Evolutionary conservation across 2,329 filamentous ascomycete species (phyloP), one percentile per base, ranked within the genome.

Genomic region (Aspergillus eucalypticola): DNA sequence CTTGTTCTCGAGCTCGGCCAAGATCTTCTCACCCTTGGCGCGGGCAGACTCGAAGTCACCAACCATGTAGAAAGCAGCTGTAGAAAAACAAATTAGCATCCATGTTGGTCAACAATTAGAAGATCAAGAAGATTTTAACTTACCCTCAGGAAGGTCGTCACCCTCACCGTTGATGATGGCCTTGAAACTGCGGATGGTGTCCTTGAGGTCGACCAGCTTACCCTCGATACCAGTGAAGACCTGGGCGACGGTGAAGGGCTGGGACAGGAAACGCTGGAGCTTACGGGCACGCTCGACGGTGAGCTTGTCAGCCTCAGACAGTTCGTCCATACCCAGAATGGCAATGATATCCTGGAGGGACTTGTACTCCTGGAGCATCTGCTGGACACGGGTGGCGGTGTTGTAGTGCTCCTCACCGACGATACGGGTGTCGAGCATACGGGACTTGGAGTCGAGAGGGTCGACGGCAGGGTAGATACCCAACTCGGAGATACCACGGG

Each of bases 281-380:
- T 98, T 98, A 86, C 95, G 94, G 82, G 95, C 95, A 89, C 95
- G 95, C 90, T 99, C 95, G 87, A 99, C 95, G 74, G 95, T 98
- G 76, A 99, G 89, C 90, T 99, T 97, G 83, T 99, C 95, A 75
- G 91, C 90, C 87, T 98, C 95, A 68, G 95, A 98, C 83, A 99
- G 84, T 82, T 99, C 95, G 83, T 99, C 95, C 95, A 99, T 98
- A 90, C 94, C 94, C 80, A 98, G 84, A 92, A 99, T 99, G 83
- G 95, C 95, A 86, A 97, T 97, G 89, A 99, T 99, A 86, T 99
- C 95, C 86, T 99, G 95, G 71, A 99, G 92, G 68, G 94, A 98
- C 91, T 98, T 98, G 91, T 99, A 99, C 87, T 98, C 95, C 85
- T 99, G 95, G 79, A 99, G 90, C 83, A 97, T 98, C 85, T 96